Base-by-base conservation (phyloP, 306 rosid genomes). In the Dryas alaskensis region DNA sequence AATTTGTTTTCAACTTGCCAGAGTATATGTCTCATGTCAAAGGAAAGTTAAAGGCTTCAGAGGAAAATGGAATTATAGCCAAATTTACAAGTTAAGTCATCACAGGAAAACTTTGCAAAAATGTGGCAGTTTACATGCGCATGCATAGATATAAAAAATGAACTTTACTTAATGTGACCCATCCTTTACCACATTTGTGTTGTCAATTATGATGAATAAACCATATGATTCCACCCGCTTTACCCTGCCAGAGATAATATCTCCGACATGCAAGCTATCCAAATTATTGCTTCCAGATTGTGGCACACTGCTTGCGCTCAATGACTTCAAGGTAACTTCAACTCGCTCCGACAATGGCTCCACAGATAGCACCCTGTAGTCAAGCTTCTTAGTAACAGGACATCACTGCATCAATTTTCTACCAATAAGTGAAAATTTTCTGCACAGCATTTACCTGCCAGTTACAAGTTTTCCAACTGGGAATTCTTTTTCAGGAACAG, bases 161-260 rank as follows among this genome's bases (percentile, higher is more conserved):
- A 31, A 63, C 44, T 37, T 65, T 54, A 67, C 54, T 65, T 47
- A 50, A 48, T 12, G 37, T 47, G n/a, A 64, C 22, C 14, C 65
- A 11, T 58, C 50, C 65, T 73, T 73, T 85, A 93, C 97, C 95
- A 87, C 62, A 73, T 81, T 84, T 8, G 90, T 81, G 81, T 83
- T 65, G 79, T 92, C 92, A 79, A 94, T 86, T 61, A 81, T 70
- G 75, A 94, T 87, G 82, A 94, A 94, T 72, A 94, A 86, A 80
- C 99, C 99, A 83, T 67, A 94, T 50, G 92, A 65, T 82, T 94
- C 99, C 37, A 94, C 84, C 79, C 96, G 88, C 86, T 83, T 92
- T 69, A 94, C 80, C 77, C 80, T 83, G 80, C 99, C 99, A 48
- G 92, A 73, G 79, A 94, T 78, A 72, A 88, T 55, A 55, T 87